A percentile compares a stretch with the other conserved stretches of the same genome.
Evolutionary conservation across 257 asterid species (phyloP).

Genomic region (Nemophila menziesii): DNA sequence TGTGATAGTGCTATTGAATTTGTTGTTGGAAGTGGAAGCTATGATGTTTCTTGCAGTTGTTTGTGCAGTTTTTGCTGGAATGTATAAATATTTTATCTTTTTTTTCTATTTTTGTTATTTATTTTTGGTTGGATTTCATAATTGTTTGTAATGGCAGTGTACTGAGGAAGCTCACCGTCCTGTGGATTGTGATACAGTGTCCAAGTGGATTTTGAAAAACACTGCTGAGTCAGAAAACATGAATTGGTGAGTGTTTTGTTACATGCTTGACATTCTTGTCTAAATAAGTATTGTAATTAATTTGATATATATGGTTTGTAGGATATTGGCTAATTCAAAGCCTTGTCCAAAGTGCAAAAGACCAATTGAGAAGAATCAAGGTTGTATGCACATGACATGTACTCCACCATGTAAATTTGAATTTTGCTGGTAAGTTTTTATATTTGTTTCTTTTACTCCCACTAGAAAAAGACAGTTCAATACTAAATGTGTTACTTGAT

Average conservation of each 20-base stretch:
- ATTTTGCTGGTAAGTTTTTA: conserved; percentile 72
- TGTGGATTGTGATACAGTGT: conserved; percentile 84
- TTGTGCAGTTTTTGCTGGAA: conserved; percentile 86
- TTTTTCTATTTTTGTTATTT: no score
- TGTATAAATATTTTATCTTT: conserved; percentile 15
- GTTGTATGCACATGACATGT: conserved; percentile 99
- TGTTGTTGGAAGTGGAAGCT: conserved; percentile 68
- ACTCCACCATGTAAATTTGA: conserved; percentile 87
- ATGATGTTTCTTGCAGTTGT: conserved; percentile 83
- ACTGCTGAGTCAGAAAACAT: conserved; percentile 98
- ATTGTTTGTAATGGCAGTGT: conserved; percentile 35
- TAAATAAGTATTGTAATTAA: neutral
- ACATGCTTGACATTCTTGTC: neutral
- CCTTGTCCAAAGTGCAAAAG: conserved; percentile 99
- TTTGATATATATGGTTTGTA: conserved; percentile 26
- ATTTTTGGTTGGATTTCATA: neutral
- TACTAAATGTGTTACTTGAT: neutral
- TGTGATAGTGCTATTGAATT: conserved; percentile 81
- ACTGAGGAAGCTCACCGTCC: conserved; percentile 99
- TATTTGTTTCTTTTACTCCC: neutral
- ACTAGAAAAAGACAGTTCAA: neutral
- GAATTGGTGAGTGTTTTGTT: conserved; percentile 15
- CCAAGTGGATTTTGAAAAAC: conserved; percentile 84
- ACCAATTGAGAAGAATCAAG: conserved; percentile 95
- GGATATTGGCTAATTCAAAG: conserved; percentile 97